Evolutionary conservation across 31 red algal species (phyloP).

Genomic region (Odonthalia washingtoniensis): DNA sequence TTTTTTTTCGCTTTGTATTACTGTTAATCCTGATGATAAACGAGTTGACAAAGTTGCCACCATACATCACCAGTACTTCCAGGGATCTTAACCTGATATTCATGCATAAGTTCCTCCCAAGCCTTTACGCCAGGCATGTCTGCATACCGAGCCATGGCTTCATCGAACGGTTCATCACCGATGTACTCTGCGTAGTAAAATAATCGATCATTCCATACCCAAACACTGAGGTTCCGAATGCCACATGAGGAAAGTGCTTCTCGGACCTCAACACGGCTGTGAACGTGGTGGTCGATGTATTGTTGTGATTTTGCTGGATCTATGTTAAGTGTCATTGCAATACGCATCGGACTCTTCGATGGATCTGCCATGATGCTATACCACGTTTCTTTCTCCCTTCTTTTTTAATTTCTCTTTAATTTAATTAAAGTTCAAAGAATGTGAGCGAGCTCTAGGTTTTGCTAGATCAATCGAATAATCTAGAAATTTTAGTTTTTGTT

Average conservation of each 20-base stretch:
- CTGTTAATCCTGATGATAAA: slow-evolving; percentile 57
- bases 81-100: slow-evolving; percentile 79
- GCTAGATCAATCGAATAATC: too few relatives aligned
- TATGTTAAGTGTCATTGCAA: slow-evolving; percentile 92
- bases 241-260: slow-evolving; percentile 62
- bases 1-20: too few relatives aligned
- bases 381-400: too few relatives aligned
- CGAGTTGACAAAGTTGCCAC: slow-evolving; percentile 73
- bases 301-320: slow-evolving; percentile 48
- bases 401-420: too few relatives aligned
- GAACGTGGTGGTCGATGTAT: slow-evolving; percentile 74
- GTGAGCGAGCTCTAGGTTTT: too few relatives aligned
- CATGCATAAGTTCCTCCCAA: slow-evolving; percentile 85
- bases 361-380: too few relatives aligned
- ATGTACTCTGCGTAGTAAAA: slow-evolving; percentile 93
- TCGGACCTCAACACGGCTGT: slow-evolving; percentile 57
- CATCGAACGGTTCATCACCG: slow-evolving; percentile 69
- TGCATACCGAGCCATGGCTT: slow-evolving; percentile 78
- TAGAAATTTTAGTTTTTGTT: too few relatives aligned
- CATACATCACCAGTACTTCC: slow-evolving; percentile 72
- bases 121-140: slow-evolving; percentile 74
- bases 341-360: slow-evolving; percentile 31
- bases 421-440: too few relatives aligned
- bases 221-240: slow-evolving; percentile 76
- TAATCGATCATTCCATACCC: slow-evolving; percentile 70